phyloP scores from a whole-genome alignment of 306 rosid species.

The Cicer bijugum region DNA sequence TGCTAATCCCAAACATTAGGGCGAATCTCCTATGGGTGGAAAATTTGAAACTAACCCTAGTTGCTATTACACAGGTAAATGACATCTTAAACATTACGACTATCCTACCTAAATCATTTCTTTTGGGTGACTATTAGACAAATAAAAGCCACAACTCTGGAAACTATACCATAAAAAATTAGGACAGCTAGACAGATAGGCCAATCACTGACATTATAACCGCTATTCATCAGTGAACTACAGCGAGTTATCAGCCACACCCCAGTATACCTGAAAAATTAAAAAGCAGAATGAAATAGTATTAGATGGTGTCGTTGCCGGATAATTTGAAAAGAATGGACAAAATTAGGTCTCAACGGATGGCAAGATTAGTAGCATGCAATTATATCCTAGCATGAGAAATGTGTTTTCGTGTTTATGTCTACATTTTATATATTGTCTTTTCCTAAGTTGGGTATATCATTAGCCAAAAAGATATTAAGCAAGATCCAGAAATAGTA shows the following conservation, averaged over 20 bases:
- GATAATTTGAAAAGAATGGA: too few species aligned
- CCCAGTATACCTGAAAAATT: slow-evolving; percentile 69
- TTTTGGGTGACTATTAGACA: slow-evolving; percentile 41
- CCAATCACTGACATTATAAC: slow-evolving; percentile 71
- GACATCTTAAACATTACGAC: slow-evolving; percentile 13
- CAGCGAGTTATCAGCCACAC: slow-evolving; percentile 92
- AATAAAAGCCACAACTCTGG: slow-evolving; percentile 58
- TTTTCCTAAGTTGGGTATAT: neutral
- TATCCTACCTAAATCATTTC: slow-evolving; percentile 32
- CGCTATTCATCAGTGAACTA: slow-evolving; percentile 54
- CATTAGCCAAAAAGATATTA: neutral
- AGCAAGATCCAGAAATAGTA: neutral
- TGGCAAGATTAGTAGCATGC: neutral
- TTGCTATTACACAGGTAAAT: neutral
- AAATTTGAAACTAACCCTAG: slow-evolving; percentile 36
- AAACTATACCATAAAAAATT: slow-evolving; percentile 51
- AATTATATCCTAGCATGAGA: neutral
- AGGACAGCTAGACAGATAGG: slow-evolving; percentile 56
- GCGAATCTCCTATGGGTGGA: slow-evolving; percentile 22
- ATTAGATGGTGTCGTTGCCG: neutral
- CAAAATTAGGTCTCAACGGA: too few species aligned
- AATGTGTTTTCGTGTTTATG: neutral
- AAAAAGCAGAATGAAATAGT: neutral
- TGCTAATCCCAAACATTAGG: slow-evolving; percentile 30
- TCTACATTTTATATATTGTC: slow-evolving; percentile 4